Percentiles rank a stretch among this genome's conserved stretches.
These are phyloP conservation scores for Avena atlantica DNA, from an alignment of 176 grass and related monocot species.

Conservation along the genomic window DNA sequence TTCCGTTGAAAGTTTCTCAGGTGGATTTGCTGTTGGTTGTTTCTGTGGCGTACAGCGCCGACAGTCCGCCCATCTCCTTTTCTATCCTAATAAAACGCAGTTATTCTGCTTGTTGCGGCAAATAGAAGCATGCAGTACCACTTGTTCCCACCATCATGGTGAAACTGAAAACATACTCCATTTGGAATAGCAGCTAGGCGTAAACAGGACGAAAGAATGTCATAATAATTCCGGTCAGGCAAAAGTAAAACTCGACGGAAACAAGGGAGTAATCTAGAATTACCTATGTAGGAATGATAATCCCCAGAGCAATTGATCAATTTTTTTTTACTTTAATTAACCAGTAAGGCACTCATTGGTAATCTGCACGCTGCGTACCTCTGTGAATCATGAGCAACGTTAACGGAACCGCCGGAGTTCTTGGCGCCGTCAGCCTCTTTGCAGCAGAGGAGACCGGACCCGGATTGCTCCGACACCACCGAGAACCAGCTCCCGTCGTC, in stretches of 20 bases:
- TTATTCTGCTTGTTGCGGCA: background rate
- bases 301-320: background rate
- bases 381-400: conserved; percentile 42
- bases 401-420: conserved; percentile 37
- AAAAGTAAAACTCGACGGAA: background rate
- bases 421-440: conserved; percentile 34
- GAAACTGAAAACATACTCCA: conserved; percentile 10
- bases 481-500: conserved; percentile 77
- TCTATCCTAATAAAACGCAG: background rate
- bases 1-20: background rate
- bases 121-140: background rate
- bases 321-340: background rate
- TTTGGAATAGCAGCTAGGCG: conserved; percentile 17
- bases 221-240: conserved; percentile 5
- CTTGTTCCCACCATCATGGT: conserved; percentile 41
- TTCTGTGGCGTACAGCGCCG: background rate
- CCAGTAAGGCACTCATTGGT: background rate
- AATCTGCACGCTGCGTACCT: conserved; percentile 53
- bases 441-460: conserved; percentile 12
- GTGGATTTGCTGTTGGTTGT: background rate
- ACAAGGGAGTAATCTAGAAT: background rate
- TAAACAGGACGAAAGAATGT: background rate
- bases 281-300: background rate
- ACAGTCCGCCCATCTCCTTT: conserved; percentile 23
- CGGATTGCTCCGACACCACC: conserved; percentile 48